Base-by-base conservation (phyloP, 2,329 filamentous ascomycete species). In the Aspergillus clavatus region DNA sequence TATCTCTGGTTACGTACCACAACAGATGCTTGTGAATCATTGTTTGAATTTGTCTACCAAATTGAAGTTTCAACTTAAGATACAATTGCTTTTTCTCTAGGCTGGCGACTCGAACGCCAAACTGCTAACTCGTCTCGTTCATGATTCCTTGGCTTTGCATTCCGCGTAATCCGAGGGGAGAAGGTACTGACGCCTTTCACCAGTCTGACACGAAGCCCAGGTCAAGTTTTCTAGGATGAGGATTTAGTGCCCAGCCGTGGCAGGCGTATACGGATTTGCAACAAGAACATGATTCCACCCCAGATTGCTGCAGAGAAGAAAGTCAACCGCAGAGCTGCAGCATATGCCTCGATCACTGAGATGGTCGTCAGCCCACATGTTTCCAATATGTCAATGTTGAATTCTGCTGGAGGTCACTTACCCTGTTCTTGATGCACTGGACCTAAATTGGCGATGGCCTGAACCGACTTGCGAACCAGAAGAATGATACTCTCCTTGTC, bases 401-500 rank as follows among this genome's bases (percentile, higher is more conserved):
- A n/a, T n/a, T n/a, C n/a, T n/a, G n/a, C n/a, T n/a, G n/a, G n/a
- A 19, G 5, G 29, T 31, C 21, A 49, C 63, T 46, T 56, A 75
- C 74, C 75, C 69, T 79, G 68, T 28, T 56, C 57, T 49, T 70
- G 72, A 54, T 76, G 72, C 27, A 69, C 53, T 10, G 67, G 59
- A 46, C 73, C 68, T 21, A 78, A 58, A 3, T 68, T 59, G n/a
- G 60, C 57, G 43, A 78, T 76, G 18, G 71, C 70, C 23, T 68
- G 67, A 21, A 78, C 72, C 3, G 75, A 77, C 53, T 72, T 72
- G 35, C 75, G 72, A 16, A 77, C 75, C 11, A 66, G 64, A n/a
- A 66, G 50, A 45, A 78, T 76, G 29, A 76, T 69, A 38, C 74
- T 68, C 0, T 73, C 71, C 57, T 82, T 85, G 19, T 81, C 71